Percentiles rank a stretch among this genome's conserved stretches.
Conservation (phyloP, 1,284 basidiomycete genomes). For the Xanthoconium separans region DNA sequence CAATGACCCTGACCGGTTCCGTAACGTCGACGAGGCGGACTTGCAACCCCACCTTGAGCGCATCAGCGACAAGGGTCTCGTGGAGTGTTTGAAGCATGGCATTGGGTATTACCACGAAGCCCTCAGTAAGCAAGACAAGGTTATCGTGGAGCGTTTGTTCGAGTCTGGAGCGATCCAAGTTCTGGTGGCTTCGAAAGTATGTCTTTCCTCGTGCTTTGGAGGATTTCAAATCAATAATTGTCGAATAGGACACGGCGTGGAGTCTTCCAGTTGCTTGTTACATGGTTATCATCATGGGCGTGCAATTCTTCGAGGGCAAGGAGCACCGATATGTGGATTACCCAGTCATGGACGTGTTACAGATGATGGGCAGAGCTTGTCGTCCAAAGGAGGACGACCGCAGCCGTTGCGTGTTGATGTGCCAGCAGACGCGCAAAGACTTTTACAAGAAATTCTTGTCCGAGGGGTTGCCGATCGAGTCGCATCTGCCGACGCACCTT, state of each 20-base stretch:
- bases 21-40: slow-evolving; percentile 85
- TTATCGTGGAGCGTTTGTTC: slow-evolving; percentile 92
- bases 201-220: slow-evolving; percentile 10
- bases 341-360: slow-evolving; percentile 94
- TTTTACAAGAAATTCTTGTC: slow-evolving; percentile 99
- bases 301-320: slow-evolving; percentile 93
- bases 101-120: slow-evolving; percentile 98
- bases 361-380: slow-evolving; percentile 98
- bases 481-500: slow-evolving; percentile 83
- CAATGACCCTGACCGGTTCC: slow-evolving; percentile 81
- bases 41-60: slow-evolving; percentile 89
- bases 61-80: slow-evolving; percentile 75
- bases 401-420: slow-evolving; percentile 94
- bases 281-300: slow-evolving; percentile 99
- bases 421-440: slow-evolving; percentile 94
- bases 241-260: slow-evolving; percentile 88
- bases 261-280: slow-evolving; percentile 90
- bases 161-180: slow-evolving; percentile 94
- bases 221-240: background rate
- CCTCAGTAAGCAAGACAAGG: slow-evolving; percentile 86
- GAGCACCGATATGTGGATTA: slow-evolving; percentile 98
- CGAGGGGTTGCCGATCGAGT: slow-evolving; percentile 97
- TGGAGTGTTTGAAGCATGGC: slow-evolving; percentile 85
- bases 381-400: slow-evolving; percentile 83
- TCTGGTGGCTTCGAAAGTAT: slow-evolving; percentile 87